Conservation (phyloP, 768 basidiomycete genomes). For the Coprinopsis cinerea region DNA sequence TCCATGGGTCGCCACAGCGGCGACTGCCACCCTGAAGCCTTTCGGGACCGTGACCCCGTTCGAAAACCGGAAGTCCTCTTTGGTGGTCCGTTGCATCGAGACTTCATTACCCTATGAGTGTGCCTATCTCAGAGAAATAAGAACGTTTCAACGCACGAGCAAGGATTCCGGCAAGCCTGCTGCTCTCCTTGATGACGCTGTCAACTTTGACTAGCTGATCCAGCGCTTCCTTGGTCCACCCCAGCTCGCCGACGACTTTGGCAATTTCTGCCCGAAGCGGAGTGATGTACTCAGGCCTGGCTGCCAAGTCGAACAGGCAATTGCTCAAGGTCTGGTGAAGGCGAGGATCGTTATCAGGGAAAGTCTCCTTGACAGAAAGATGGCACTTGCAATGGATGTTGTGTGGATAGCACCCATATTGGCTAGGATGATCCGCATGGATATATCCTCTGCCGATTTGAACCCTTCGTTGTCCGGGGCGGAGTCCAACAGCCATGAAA, state of each 20-base stretch:
- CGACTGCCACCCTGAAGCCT: slow-evolving; percentile 1
- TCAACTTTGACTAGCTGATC: slow-evolving; percentile 35
- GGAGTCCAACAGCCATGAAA: slow-evolving; percentile 35
- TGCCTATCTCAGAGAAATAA: no score
- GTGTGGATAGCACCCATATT: slow-evolving; percentile 26
- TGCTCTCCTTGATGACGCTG: slow-evolving; percentile 32
- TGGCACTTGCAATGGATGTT: slow-evolving; percentile 25
- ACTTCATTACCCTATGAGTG: no score
- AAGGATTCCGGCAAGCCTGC: neutral
- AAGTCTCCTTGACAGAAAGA: neutral
- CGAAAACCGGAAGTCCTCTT: slow-evolving; percentile 36
- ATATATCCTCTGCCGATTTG: slow-evolving; percentile 20
- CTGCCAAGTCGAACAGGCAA: slow-evolving; percentile 29
- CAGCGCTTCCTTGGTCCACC: slow-evolving; percentile 27
- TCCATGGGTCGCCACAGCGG: neutral
- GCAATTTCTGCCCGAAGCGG: slow-evolving; percentile 37
- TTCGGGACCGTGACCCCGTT: slow-evolving; percentile 35
- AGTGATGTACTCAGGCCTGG: slow-evolving; percentile 23
- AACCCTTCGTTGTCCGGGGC: slow-evolving; percentile 19
- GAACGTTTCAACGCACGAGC: slow-evolving; percentile 5
- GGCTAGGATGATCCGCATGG: slow-evolving; percentile 24
- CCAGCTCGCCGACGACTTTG: slow-evolving; percentile 23
- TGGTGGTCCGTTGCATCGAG: slow-evolving; percentile 19
- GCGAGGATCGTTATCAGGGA: neutral
- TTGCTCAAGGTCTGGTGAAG: slow-evolving; percentile 25